Base-by-base conservation (phyloP, 2,329 filamentous ascomycete species). In the Xylariales sp. region DNA sequence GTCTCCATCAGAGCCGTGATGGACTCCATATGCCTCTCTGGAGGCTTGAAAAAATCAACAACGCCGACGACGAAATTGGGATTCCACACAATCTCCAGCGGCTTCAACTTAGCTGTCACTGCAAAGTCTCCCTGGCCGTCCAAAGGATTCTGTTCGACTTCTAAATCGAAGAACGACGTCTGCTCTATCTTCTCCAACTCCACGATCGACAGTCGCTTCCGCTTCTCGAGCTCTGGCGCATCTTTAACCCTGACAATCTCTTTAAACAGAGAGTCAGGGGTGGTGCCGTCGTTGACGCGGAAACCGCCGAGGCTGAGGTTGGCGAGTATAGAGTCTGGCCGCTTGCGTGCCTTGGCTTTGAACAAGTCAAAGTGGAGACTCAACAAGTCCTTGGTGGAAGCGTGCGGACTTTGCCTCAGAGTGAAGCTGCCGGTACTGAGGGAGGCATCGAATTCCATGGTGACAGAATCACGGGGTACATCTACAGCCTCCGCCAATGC, bases 361-460 rank as follows among this genome's bases (percentile, higher is more conserved):
- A 98, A 96, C 6, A 88, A 82, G 52, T 98, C 94, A 50, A 98
- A 99, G 47, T 96, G 85, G 19, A 98, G 65, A 51, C 88, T 90
- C 37, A 98, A 74, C 24, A 97, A 81, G 50, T 98, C 90, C 11
- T 76, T 83, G 3, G 76, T 74, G 38, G 81, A 77, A n/a, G 81
- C 82, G 50, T 93, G 85, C 2, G 86, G 86, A 59, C 85, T 85
- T 44, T 89, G 84, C 57, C 88, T 89, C 23, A 99, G 70, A 0
- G 93, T 97, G 55, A 99, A 97, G 63, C 91, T 96, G 42, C 93
- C 93, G 1, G 91, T 95, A 46, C 87, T 85, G n/a, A 99, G 79
- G 39, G 87, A 91, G 34, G 93, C 84, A 57, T 97, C 89, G 33
- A 98, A 70, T 57, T 96, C 88, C 60, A 97, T 73, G 62, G 97